These are phyloP conservation scores for Xylaria acuta DNA, from an alignment of 495 filamentous ascomycete species.

Conservation along the genomic window DNA sequence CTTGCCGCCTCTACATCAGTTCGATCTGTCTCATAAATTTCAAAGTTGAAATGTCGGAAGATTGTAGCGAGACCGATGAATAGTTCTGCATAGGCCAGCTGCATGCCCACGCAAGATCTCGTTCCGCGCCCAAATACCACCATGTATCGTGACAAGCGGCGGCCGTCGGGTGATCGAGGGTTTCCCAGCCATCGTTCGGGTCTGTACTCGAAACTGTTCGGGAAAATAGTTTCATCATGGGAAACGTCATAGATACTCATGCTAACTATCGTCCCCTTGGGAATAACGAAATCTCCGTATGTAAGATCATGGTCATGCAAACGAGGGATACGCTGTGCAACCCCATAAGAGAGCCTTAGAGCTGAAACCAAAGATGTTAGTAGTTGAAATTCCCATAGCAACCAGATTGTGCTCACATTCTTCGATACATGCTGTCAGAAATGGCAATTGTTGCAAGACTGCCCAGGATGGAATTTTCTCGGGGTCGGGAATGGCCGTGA, in stretches of 20 bases:
- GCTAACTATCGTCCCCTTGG: neutral
- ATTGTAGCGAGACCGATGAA: conserved; percentile 37
- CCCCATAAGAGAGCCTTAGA: neutral
- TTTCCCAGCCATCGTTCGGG: conserved; percentile 15
- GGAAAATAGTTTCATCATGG: conserved; percentile 1
- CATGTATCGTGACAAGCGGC: conserved; percentile 34
- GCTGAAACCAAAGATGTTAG: conserved; percentile 1
- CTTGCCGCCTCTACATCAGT: conserved; percentile 32
- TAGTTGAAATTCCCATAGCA: neutral
- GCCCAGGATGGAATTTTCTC: neutral
- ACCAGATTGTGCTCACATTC: conserved; percentile 2
- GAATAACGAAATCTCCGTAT: conserved; percentile 1
- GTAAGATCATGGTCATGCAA: neutral
- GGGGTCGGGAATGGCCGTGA: neutral
- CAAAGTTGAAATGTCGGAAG: conserved; percentile 46
- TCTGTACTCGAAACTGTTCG: conserved; percentile 2
- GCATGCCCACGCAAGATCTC: conserved; percentile 49
- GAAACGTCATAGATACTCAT: conserved; percentile 3
- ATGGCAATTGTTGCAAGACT: neutral
- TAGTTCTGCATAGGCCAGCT: conserved; percentile 42
- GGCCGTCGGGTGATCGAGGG: conserved; percentile 15
- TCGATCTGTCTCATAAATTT: conserved; percentile 35
- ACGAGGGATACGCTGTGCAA: neutral
- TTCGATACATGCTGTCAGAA: neutral
- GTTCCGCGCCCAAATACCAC: conserved; percentile 52